Evolutionary conservation across 2,329 filamentous ascomycete species (phyloP).

Genomic region (Bisporella sp.): DNA sequence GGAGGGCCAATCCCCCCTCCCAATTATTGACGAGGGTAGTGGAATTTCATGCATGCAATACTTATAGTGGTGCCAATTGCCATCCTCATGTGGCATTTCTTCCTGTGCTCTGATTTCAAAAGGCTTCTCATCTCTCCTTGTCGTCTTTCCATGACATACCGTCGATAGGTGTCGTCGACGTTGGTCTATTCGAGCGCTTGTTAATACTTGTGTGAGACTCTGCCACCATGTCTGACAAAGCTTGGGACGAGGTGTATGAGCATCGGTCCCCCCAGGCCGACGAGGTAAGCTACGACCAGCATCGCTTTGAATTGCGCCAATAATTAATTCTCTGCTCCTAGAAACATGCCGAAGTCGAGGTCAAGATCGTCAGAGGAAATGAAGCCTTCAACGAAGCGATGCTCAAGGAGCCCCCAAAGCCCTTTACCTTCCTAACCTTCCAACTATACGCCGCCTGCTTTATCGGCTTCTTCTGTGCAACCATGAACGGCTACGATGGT

Average conservation of each 20-base stretch:
- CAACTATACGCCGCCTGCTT: constrained; percentile 39
- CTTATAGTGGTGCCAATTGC: too few relatives aligned
- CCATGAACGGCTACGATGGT: constrained; percentile 47
- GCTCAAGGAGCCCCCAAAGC: constrained; percentile 42
- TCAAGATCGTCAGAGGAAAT: constrained; percentile 41
- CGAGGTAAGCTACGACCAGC: neutral
- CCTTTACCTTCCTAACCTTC: constrained; percentile 33
- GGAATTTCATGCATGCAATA: too few relatives aligned
- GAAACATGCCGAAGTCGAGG: constrained; percentile 25
- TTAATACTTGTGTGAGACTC: neutral
- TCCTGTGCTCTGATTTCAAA: too few relatives aligned
- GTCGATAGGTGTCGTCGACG: too few relatives aligned
- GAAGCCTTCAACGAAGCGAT: constrained; percentile 49
- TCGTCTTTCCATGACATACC: too few relatives aligned
- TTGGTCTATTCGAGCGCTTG: too few relatives aligned
- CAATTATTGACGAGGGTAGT: too few relatives aligned
- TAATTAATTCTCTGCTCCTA: neutral
- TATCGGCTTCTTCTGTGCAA: constrained; percentile 42
- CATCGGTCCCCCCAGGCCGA: constrained; percentile 1
- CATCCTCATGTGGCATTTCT: too few relatives aligned
- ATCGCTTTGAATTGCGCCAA: constrained; percentile 1
- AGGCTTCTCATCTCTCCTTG: too few relatives aligned
- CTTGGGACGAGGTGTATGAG: neutral
- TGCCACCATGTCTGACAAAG: neutral
- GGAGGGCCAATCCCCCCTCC: too few relatives aligned